Percentiles rank a stretch among this genome's conserved stretches.
Evolutionary conservation across 306 rosid species (phyloP).

Genomic region (Urtica urens): DNA sequence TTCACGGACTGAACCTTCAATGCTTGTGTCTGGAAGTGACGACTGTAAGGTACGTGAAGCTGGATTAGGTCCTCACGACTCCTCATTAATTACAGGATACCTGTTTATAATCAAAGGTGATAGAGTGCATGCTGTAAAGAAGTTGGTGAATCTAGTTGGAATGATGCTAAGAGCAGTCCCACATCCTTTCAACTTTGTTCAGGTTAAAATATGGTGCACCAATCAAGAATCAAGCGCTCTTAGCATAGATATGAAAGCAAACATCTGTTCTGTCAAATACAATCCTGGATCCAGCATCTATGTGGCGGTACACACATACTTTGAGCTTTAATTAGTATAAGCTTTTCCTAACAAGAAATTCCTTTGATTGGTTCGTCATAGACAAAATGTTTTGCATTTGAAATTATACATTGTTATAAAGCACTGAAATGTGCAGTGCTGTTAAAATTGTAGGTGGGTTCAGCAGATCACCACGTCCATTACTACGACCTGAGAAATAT

Average conservation of each 20-base stretch:
- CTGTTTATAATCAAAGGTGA: too few relatives aligned
- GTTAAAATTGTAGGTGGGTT: constrained; percentile 55
- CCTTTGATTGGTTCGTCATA: background rate
- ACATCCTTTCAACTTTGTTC: background rate
- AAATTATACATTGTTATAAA: background rate
- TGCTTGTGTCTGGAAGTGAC: constrained; percentile 94
- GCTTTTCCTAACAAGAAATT: background rate
- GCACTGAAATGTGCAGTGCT: background rate
- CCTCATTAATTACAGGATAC: too few relatives aligned
- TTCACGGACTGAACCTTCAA: constrained; percentile 75
- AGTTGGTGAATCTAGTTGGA: background rate
- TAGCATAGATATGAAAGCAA: constrained; percentile 87
- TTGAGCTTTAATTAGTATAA: background rate
- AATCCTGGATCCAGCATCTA: constrained; percentile 79
- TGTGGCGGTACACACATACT: constrained; percentile 54
- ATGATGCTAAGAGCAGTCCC: constrained; percentile 10
- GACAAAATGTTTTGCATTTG: background rate
- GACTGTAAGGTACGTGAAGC: constrained; percentile 64
- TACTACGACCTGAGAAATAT: constrained; percentile 82
- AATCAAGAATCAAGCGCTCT: constrained; percentile 67
- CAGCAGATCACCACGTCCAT: constrained; percentile 78
- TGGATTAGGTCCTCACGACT: too few relatives aligned
- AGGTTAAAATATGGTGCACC: constrained; percentile 88
- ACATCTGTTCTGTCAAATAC: constrained; percentile 87
- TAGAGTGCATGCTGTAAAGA: too few relatives aligned